phyloP scores from a whole-genome alignment of 2,329 filamentous ascomycete species.

The Byssothecium circinans region DNA sequence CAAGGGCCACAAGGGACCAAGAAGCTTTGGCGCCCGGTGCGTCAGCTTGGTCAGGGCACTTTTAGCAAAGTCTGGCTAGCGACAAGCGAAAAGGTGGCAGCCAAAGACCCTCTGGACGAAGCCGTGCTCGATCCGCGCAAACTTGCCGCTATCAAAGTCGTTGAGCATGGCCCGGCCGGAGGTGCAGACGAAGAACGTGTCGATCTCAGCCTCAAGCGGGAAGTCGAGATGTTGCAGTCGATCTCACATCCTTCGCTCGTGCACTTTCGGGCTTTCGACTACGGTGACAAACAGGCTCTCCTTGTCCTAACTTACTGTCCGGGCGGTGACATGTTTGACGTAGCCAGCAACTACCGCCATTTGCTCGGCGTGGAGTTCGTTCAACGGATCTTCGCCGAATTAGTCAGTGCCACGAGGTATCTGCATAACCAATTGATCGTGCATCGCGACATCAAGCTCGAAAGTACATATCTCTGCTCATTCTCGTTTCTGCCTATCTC shows the following conservation, averaged over 20 bases:
- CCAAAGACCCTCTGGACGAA: constrained; percentile 49
- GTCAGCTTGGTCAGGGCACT: constrained; percentile 84
- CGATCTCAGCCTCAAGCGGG: constrained; percentile 89
- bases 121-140: constrained; percentile 67
- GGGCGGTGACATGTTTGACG: constrained; percentile 91
- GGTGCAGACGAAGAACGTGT: constrained; percentile 91
- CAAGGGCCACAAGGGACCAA: constrained; percentile 66
- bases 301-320: constrained; percentile 89
- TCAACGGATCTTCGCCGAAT: constrained; percentile 83
- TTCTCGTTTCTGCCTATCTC: constrained; percentile 1
- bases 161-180: constrained; percentile 90
- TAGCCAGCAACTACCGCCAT: constrained; percentile 73
- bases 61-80: constrained; percentile 94
- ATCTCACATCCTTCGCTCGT: constrained; percentile 89
- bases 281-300: constrained; percentile 78
- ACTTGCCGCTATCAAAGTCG: constrained; percentile 91
- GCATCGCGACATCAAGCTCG: constrained; percentile 95
- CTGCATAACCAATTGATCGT: constrained; percentile 85
- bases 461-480: constrained; percentile 66
- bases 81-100: constrained; percentile 67
- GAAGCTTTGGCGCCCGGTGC: constrained; percentile 79
- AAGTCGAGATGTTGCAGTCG: constrained; percentile 88
- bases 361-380: constrained; percentile 70
- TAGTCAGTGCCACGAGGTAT: constrained; percentile 83
- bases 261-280: constrained; percentile 87